Percentiles rank a stretch among this genome's conserved stretches.
Conservation (phyloP, 768 basidiomycete species). For the Sarcomyxa edulis region DNA sequence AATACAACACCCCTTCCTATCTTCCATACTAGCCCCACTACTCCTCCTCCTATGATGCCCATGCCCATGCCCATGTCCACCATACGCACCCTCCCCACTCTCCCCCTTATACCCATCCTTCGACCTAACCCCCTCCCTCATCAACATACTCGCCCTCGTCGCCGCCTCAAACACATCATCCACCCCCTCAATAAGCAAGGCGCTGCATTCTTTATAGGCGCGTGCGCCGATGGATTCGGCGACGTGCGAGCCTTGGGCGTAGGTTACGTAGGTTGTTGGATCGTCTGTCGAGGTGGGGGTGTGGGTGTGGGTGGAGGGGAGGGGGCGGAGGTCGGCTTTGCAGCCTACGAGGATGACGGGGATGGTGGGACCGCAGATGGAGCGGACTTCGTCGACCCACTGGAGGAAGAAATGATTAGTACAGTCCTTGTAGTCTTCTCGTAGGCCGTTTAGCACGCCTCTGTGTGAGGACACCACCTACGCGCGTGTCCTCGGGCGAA, state of each 20-base stretch:
- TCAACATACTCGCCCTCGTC: slow-evolving; percentile 93
- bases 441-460: too few relatives aligned
- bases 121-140: slow-evolving; percentile 74
- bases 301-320: slow-evolving; percentile 38
- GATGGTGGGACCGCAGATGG: slow-evolving; percentile 88
- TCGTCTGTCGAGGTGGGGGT: too few relatives aligned
- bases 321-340: slow-evolving; percentile 88
- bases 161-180: slow-evolving; percentile 98
- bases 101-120: too few relatives aligned
- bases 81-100: too few relatives aligned
- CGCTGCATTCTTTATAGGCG: slow-evolving; percentile 92
- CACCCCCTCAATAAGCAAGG: slow-evolving; percentile 85
- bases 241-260: slow-evolving; percentile 75
- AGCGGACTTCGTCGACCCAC: slow-evolving; percentile 99
- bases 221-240: slow-evolving; percentile 84
- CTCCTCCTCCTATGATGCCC: slow-evolving; percentile 54
- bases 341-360: slow-evolving; percentile 96
- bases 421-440: too few relatives aligned
- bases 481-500: too few relatives aligned
- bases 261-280: slow-evolving; percentile 57
- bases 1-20: too few relatives aligned
- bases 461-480: too few relatives aligned
- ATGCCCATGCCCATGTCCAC: slow-evolving; percentile 28
- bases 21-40: slow-evolving; percentile 56
- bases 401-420: too few relatives aligned